These are phyloP conservation scores for Trichoderma endophyticum DNA, from an alignment of 2,329 filamentous ascomycete genomes.

Conservation along the genomic window DNA sequence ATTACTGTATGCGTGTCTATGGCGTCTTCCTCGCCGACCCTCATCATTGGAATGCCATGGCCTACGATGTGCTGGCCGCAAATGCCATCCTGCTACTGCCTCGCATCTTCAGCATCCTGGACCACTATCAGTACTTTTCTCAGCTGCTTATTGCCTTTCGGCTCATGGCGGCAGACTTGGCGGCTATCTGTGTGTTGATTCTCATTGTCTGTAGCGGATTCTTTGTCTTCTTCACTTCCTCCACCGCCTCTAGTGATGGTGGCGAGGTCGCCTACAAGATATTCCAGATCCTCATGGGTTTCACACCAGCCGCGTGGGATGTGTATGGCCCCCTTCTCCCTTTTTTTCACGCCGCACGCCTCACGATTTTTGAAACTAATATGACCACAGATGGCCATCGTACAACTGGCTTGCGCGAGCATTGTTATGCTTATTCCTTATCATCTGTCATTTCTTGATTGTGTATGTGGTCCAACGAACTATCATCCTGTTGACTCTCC, in stretches of 20 bases:
- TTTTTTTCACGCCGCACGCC: background rate
- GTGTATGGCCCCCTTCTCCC: slow-evolving; percentile 49
- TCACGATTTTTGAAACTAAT: background rate
- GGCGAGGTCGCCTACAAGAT: slow-evolving; percentile 80
- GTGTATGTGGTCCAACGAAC: slow-evolving; percentile 49
- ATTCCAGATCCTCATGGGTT: slow-evolving; percentile 94
- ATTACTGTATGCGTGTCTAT: slow-evolving; percentile 86
- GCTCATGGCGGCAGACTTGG: slow-evolving; percentile 86
- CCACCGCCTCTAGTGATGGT: slow-evolving; percentile 67
- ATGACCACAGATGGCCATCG: slow-evolving; percentile 53
- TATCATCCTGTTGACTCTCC: background rate
- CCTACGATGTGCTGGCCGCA: slow-evolving; percentile 90
- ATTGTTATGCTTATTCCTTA: slow-evolving; percentile 77
- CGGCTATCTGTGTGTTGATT: slow-evolving; percentile 80
- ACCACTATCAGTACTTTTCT: slow-evolving; percentile 95
- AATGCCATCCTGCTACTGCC: slow-evolving; percentile 88
- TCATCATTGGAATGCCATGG: slow-evolving; percentile 72
- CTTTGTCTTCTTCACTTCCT: slow-evolving; percentile 89
- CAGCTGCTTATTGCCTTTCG: slow-evolving; percentile 91
- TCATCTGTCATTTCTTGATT: slow-evolving; percentile 92
- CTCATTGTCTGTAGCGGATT: slow-evolving; percentile 89
- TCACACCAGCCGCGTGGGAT: slow-evolving; percentile 92
- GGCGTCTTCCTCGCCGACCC: slow-evolving; percentile 79
- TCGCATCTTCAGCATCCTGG: slow-evolving; percentile 85
- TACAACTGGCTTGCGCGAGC: slow-evolving; percentile 77